Percentiles rank a stretch among this genome's conserved stretches.
phyloP scores from a whole-genome alignment of 1,284 basidiomycete genomes.

The Cryptococcus wingfieldii region DNA sequence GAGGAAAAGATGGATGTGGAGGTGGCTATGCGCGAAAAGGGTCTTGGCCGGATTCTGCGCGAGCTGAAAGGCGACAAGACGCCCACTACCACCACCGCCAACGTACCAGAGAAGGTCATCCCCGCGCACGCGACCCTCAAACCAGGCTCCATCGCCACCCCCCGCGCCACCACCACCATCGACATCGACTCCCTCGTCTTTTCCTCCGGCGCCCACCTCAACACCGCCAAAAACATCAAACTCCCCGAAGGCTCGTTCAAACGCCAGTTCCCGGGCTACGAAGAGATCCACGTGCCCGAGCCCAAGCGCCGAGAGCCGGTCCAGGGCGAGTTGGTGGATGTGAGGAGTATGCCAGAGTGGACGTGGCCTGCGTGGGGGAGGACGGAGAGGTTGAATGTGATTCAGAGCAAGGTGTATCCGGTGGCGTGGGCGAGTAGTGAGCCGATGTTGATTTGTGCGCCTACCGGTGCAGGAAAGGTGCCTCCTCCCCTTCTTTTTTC shows the following conservation, averaged over 20 bases:
- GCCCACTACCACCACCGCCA: conserved; percentile 52
- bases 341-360: conserved; percentile 78
- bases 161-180: conserved; percentile 71
- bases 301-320: conserved; percentile 71
- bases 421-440: conserved; percentile 92
- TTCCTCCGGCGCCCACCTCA: conserved; percentile 89
- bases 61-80: conserved; percentile 62
- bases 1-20: conserved; percentile 91
- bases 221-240: conserved; percentile 98
- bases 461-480: conserved; percentile 98
- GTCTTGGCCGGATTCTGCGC: conserved; percentile 90
- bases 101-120: conserved; percentile 47
- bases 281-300: conserved; percentile 95
- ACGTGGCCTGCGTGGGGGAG: conserved; percentile 72
- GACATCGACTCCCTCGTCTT: conserved; percentile 96
- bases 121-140: conserved; percentile 84
- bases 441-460: conserved; percentile 92
- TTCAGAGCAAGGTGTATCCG: conserved; percentile 92
- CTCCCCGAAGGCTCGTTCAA: conserved; percentile 98
- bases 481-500: neutral
- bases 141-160: conserved; percentile 80
- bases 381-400: conserved; percentile 64
- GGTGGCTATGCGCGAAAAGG: conserved; percentile 97
- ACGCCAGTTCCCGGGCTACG: conserved; percentile 91
- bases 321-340: conserved; percentile 67